Percentiles rank a stretch among this genome's conserved stretches.
phyloP scores from a whole-genome alignment of 805 yeast species.

The Saturnispora ahearnii region DNA sequence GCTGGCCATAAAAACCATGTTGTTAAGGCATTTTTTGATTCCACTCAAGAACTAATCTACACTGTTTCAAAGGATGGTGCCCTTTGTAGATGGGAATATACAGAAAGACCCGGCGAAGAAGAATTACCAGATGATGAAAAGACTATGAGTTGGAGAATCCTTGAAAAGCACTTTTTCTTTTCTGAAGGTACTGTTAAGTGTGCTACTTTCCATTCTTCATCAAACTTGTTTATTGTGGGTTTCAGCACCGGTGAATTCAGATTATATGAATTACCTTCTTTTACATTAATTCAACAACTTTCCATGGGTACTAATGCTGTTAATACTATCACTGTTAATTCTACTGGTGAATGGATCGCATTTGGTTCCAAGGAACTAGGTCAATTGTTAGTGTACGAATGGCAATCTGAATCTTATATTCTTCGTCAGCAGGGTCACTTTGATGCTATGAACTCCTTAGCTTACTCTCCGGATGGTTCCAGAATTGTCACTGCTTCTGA shows the following conservation, averaged over 20 bases:
- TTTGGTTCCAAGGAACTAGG: slow-evolving; percentile 88
- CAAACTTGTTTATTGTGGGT: slow-evolving; percentile 77
- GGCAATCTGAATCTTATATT: slow-evolving; percentile 96
- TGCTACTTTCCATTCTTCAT: slow-evolving; percentile 68
- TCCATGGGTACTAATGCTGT: slow-evolving; percentile 89
- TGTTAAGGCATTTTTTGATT: slow-evolving; percentile 75
- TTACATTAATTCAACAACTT: slow-evolving; percentile 72
- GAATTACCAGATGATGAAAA: slow-evolving; percentile 36
- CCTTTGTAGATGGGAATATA: slow-evolving; percentile 82
- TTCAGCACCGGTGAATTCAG: slow-evolving; percentile 86
- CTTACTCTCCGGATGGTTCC: slow-evolving; percentile 93
- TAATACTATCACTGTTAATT: slow-evolving; percentile 70
- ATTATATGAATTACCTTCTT: slow-evolving; percentile 76
- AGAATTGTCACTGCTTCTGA: slow-evolving; percentile 89
- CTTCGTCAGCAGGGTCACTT: slow-evolving; percentile 96
- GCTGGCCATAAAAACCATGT: slow-evolving; percentile 93
- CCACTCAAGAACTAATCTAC: slow-evolving; percentile 82
- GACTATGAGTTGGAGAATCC: slow-evolving; percentile 71
- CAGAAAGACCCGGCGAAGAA: slow-evolving; percentile 43
- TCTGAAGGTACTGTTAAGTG: slow-evolving; percentile 67
- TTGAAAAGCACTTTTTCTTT: slow-evolving; percentile 65
- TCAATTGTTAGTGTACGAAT: slow-evolving; percentile 93
- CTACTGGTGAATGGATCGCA: slow-evolving; percentile 93
- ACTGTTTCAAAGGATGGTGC: slow-evolving; percentile 95
- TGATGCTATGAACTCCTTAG: slow-evolving; percentile 74